These are phyloP conservation scores for Parietaria judaica DNA, from an alignment of 306 rosid species.

Conservation along the genomic window DNA sequence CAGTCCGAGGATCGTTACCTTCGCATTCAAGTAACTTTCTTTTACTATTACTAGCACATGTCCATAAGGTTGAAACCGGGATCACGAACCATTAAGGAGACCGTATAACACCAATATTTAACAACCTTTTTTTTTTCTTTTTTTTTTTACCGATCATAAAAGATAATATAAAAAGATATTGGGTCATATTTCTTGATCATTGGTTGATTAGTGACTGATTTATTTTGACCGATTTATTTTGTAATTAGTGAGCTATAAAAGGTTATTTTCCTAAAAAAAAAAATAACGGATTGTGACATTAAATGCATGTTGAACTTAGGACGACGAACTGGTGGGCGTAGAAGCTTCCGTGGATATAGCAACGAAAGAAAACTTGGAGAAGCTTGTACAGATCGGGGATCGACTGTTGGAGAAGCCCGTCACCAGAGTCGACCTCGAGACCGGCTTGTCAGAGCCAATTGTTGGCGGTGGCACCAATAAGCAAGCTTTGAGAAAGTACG, in stretches of 20 bases:
- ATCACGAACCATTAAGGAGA: no score
- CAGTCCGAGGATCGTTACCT: conserved; percentile 35
- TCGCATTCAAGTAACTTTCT: conserved; percentile 38
- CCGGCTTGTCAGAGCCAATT: conserved; percentile 7
- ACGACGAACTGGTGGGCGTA: conserved; percentile 11
- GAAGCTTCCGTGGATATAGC: conserved; percentile 20
- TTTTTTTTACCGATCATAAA: no score
- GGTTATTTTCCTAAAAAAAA: not conserved
- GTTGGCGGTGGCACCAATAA: conserved; percentile 11
- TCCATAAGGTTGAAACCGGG: no score
- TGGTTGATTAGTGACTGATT: no score
- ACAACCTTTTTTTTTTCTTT: no score
- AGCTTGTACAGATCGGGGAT: conserved; percentile 18
- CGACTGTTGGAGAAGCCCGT: conserved; percentile 17
- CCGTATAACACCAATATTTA: no score
- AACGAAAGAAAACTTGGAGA: conserved; percentile 18
- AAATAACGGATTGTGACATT: not conserved
- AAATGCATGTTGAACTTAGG: conserved; percentile 4
- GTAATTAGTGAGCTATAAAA: not conserved
- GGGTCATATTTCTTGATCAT: no score
- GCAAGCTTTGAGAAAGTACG: conserved; percentile 20
- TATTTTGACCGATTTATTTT: not conserved
- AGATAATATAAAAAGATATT: no score
- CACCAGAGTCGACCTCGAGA: conserved; percentile 18
- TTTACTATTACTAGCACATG: no score